A percentile compares a stretch with the other conserved stretches of the same genome.
phyloP scores from a whole-genome alignment of 441 rosid genomes.

The Aquilaria agallochum region DNA sequence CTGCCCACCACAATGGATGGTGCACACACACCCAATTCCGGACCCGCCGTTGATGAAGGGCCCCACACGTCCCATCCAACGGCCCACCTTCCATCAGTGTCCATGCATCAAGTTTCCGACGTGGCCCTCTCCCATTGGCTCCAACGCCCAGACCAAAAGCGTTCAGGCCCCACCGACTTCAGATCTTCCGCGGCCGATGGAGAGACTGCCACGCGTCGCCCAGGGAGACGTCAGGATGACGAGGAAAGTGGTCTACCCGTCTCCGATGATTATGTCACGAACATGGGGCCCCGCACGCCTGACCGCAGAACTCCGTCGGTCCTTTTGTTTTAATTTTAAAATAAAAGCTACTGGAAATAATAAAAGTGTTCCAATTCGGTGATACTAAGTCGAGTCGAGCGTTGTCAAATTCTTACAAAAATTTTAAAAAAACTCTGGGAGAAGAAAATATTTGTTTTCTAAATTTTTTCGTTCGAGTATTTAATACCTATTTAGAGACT shows the following conservation, averaged over 20 bases:
- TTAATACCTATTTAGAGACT: too few species aligned
- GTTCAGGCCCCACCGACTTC: not conserved
- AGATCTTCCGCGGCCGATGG: conserved; percentile 39
- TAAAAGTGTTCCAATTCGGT: too few species aligned
- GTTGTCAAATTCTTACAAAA: too few species aligned
- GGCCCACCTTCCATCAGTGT: not conserved
- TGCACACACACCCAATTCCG: conserved; percentile 9
- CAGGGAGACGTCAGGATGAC: conserved; percentile 33
- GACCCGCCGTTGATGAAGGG: conserved; percentile 13
- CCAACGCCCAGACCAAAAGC: not conserved
- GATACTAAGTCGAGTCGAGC: too few species aligned
- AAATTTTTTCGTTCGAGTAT: too few species aligned
- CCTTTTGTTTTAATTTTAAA: too few species aligned
- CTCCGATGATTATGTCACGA: conserved; percentile 29
- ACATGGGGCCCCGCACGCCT: conserved; percentile 8
- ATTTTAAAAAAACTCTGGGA: too few species aligned
- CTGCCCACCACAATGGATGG: conserved; percentile 72
- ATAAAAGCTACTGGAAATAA: too few species aligned
- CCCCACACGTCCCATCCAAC: conserved; percentile 4
- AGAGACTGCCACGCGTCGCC: conserved; percentile 33
- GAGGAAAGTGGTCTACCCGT: conserved; percentile 14
- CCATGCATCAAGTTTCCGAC: not conserved
- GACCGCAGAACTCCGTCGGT: not conserved
- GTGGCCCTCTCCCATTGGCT: conserved; percentile 11
- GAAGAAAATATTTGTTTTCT: too few species aligned